Evolutionary conservation across 73 alveolate genomes (phyloP), one percentile per base, ranked within the genome.

Genomic region (Tetrahymena thermophila): DNA sequence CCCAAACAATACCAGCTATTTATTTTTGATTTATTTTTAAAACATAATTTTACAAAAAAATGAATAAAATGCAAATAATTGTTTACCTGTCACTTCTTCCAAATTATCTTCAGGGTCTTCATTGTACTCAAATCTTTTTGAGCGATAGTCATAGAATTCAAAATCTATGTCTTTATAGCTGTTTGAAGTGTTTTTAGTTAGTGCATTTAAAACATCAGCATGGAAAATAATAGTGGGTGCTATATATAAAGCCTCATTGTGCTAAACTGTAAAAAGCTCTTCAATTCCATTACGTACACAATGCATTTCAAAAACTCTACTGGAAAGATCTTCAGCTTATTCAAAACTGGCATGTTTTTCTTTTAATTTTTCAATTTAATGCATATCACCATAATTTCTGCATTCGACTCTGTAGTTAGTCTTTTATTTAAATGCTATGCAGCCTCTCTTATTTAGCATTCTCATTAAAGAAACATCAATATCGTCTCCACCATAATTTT

Each of bases 401-500:
- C 85, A 42, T 28, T 85, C 44, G 0, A 95, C 50, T 95, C 94
- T 55, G 44, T 85, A 57, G 4, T 38, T 85, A 38, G 95, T 35
- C 89, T 85, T 71, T 71, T 71, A 71, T 31, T 71, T 71, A 71
- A 71, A 93, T 43, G 93, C 97, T 85, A 89, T 85, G 28, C 95
- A 94, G 44, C 94, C 94, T 85, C 97, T 42, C 35, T 95, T 95
- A 28, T 71, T 95, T 10, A 95, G 28, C 85, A 85, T 85, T 55
- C 97, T 95, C 95, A 95, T 89, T 56, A 98, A 94, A 58, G 98
- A 96, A 93, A 96, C 95, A 89, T 98, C 98, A 56, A 98, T 97
- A 94, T 99, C 99, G 34, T 96, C 98, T 13, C 99, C 99, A 9
- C 99, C 99, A 93, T 96, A 98, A 96, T 98, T 98, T 96, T 98